Evolutionary conservation across 169 alveolate species (phyloP).

Genomic region (Cryptosporidium ubiquitum): DNA sequence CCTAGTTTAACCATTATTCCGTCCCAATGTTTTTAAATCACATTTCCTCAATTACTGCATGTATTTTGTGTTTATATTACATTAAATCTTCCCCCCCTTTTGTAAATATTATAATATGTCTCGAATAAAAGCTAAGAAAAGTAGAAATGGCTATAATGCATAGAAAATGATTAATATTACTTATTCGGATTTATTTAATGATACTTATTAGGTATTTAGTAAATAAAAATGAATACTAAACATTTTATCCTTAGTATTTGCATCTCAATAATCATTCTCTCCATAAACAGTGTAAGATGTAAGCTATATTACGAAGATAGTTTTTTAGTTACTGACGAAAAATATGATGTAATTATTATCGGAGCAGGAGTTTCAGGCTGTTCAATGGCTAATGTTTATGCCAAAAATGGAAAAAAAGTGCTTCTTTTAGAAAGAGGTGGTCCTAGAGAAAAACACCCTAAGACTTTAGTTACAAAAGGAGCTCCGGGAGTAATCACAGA

Average conservation of each 20-base stretch:
- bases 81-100: neutral
- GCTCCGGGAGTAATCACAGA: conserved; percentile 68
- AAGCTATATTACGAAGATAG: conserved; percentile 14
- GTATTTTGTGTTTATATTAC: neutral
- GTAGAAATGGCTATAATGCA: neutral
- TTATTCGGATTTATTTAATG: neutral
- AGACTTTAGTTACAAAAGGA: conserved; percentile 42
- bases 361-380: conserved; percentile 74
- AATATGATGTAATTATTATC: conserved; percentile 64
- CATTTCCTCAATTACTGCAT: neutral
- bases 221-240: neutral
- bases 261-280: neutral
- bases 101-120: neutral
- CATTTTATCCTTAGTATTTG: neutral
- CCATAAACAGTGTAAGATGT: neutral
- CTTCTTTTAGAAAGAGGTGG: conserved; percentile 72
- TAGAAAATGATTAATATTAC: neutral
- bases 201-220: neutral
- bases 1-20: neutral
- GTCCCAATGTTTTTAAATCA: neutral
- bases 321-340: conserved; percentile 18
- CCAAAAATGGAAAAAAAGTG: conserved; percentile 59
- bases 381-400: conserved; percentile 70
- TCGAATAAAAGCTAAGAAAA: neutral
- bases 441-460: conserved; percentile 58